These are phyloP conservation scores for Chalciporus pseudorubinellus DNA, from an alignment of 768 basidiomycete genomes.

Conservation along the genomic window DNA sequence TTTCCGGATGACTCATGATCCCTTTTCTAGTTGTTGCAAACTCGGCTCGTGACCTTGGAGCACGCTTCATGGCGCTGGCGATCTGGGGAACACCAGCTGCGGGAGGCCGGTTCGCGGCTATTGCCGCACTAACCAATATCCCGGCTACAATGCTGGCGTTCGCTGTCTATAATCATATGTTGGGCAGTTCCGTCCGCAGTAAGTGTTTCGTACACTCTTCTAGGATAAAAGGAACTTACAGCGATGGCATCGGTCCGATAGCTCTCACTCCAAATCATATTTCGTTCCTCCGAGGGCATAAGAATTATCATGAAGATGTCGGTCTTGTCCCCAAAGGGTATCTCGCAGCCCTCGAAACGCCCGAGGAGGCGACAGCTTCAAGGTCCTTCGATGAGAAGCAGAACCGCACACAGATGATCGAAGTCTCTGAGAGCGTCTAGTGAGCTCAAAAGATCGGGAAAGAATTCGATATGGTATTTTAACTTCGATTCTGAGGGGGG, in stretches of 20 bases:
- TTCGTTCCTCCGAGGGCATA: constrained; percentile 20
- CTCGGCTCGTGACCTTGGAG: constrained; percentile 66
- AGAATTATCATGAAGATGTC: constrained; percentile 26
- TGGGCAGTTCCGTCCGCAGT: constrained; percentile 61
- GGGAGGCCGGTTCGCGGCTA: constrained; percentile 58
- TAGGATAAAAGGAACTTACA: constrained; percentile 11
- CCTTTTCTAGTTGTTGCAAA: constrained; percentile 52
- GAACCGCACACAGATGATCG: background rate
- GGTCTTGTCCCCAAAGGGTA: constrained; percentile 21
- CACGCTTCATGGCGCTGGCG: constrained; percentile 56
- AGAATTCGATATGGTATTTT: background rate
- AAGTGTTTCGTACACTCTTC: constrained; percentile 18
- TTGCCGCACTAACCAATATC: constrained; percentile 64
- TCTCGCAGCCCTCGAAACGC: constrained; percentile 15
- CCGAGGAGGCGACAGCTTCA: constrained; percentile 1
- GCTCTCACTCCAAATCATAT: constrained; percentile 25
- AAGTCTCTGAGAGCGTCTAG: constrained; percentile 14
- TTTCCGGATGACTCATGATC: background rate
- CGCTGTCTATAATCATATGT: constrained; percentile 53
- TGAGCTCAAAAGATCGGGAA: background rate
- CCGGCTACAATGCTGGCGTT: constrained; percentile 58
- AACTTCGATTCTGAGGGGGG: background rate
- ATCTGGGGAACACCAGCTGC: constrained; percentile 55
- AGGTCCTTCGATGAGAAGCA: constrained; percentile 15
- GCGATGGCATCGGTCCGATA: constrained; percentile 4